phyloP scores from a whole-genome alignment of 2,329 filamentous ascomycete genomes.

The Aureobasidium sp. region DNA sequence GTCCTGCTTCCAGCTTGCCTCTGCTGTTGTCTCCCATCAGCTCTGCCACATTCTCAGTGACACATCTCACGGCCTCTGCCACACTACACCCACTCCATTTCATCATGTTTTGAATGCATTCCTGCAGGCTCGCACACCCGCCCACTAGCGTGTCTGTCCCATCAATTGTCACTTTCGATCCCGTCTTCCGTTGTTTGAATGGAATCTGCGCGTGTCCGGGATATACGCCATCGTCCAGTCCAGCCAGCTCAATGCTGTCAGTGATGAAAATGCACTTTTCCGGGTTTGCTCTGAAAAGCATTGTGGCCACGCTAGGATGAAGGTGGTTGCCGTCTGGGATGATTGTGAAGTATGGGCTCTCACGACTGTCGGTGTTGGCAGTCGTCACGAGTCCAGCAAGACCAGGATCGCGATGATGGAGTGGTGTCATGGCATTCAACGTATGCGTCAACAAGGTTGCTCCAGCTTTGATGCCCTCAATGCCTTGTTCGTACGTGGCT shows the following conservation, averaged over 20 bases:
- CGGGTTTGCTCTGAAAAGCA: slow-evolving; percentile 44
- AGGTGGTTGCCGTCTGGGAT: slow-evolving; percentile 51
- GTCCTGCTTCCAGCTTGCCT: slow-evolving; percentile 39
- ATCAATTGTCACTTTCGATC: slow-evolving; percentile 44
- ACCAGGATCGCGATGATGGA: slow-evolving; percentile 46
- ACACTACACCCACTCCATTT: slow-evolving; percentile 41
- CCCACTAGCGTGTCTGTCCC: slow-evolving; percentile 50
- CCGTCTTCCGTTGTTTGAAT: slow-evolving; percentile 42
- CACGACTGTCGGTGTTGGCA: slow-evolving; percentile 19
- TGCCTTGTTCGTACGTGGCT: slow-evolving; percentile 42
- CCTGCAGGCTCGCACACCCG: slow-evolving; percentile 45
- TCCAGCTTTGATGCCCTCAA: slow-evolving; percentile 40
- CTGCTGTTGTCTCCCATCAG: slow-evolving; percentile 43
- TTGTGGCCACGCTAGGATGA: slow-evolving; percentile 43
- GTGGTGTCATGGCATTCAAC: slow-evolving; percentile 48
- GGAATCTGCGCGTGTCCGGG: slow-evolving; percentile 48
- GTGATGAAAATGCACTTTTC: slow-evolving; percentile 46
- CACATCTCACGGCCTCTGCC: slow-evolving; percentile 43
- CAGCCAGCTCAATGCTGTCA: slow-evolving; percentile 49
- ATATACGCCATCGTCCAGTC: slow-evolving; percentile 45
- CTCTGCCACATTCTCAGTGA: slow-evolving; percentile 44
- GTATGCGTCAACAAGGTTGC: slow-evolving; percentile 49
- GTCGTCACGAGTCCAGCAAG: slow-evolving; percentile 39
- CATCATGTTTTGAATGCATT: slow-evolving; percentile 45
- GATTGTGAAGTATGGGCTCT: slow-evolving; percentile 44